A percentile compares a stretch with the other conserved stretches of the same genome.
Conservation (phyloP, 116 monocot genomes). For the Cymodocea nodosa region DNA sequence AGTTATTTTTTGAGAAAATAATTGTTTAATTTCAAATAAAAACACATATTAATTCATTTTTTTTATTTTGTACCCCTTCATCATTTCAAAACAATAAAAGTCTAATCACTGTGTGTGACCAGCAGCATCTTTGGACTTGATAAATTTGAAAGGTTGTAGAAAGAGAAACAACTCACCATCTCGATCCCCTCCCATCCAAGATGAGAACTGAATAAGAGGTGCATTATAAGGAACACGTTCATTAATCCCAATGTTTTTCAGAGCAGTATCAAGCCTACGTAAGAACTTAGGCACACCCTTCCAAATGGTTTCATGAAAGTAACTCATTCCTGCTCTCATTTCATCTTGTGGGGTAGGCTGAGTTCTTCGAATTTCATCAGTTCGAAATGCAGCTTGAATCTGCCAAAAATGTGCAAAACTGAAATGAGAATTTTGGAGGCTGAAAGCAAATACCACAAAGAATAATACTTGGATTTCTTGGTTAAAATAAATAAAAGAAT, state of each 20-base stretch:
- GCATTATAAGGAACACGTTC: constrained; percentile 96
- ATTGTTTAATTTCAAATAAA: too few species aligned
- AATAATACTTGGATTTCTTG: background rate
- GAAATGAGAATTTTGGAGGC: background rate
- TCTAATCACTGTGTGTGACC: background rate
- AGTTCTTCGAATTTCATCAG: constrained; percentile 93
- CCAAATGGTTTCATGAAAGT: constrained; percentile 98
- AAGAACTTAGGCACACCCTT: constrained; percentile 93
- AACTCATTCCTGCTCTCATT: constrained; percentile 94
- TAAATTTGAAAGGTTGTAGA: background rate
- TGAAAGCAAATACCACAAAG: background rate
- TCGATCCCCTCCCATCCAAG: constrained; percentile 99
- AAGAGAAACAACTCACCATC: constrained; percentile 45
- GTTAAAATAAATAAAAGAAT: too few species aligned
- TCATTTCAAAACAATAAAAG: too few species aligned
- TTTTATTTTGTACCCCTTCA: too few species aligned
- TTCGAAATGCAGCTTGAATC: constrained; percentile 97
- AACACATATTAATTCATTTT: too few species aligned
- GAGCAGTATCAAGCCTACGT: constrained; percentile 71
- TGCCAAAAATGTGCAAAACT: constrained; percentile 10
- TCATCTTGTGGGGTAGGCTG: constrained; percentile 97
- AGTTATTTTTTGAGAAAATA: too few species aligned
- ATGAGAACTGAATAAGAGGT: constrained; percentile 93
- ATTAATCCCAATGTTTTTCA: constrained; percentile 86
- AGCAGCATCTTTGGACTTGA: background rate